phyloP scores from a whole-genome alignment of 129 eudicot species.

The Lactuca saligna region DNA sequence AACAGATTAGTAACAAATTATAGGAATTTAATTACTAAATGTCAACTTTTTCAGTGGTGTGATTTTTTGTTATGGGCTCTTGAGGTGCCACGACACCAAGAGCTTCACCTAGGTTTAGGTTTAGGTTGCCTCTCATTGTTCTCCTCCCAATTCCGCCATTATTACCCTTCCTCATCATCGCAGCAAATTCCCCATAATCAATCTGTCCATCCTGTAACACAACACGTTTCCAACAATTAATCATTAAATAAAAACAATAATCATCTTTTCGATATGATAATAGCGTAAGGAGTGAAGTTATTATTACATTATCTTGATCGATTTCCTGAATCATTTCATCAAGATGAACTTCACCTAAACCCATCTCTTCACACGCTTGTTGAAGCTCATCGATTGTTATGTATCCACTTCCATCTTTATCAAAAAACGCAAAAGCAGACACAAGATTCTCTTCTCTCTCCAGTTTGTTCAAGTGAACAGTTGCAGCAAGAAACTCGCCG shows the following conservation, averaged over 20 bases:
- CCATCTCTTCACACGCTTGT: slow-evolving; percentile 95
- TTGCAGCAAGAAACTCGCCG: slow-evolving; percentile 96
- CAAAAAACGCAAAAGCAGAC: slow-evolving; percentile 87
- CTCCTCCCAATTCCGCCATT: slow-evolving; percentile 79
- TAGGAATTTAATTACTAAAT: background rate
- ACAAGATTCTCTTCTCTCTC: slow-evolving; percentile 92
- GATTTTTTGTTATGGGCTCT: slow-evolving; percentile 14
- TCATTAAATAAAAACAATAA: too few species aligned
- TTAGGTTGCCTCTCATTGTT: slow-evolving; percentile 67
- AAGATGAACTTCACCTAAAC: slow-evolving; percentile 76
- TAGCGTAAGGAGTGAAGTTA: slow-evolving; percentile 15
- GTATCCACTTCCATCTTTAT: slow-evolving; percentile 95
- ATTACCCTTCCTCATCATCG: slow-evolving; percentile 96
- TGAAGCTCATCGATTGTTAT: slow-evolving; percentile 91
- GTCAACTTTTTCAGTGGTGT: background rate
- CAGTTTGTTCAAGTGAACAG: slow-evolving; percentile 89
- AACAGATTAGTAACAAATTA: slow-evolving; percentile 15
- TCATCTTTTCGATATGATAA: background rate
- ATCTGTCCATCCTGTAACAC: slow-evolving; percentile 90
- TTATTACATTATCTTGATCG: slow-evolving; percentile 83
- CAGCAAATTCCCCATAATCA: slow-evolving; percentile 90
- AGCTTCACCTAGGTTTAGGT: slow-evolving; percentile 68
- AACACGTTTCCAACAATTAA: background rate
- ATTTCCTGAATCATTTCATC: slow-evolving; percentile 90
- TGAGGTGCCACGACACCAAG: slow-evolving; percentile 35